Conservation (phyloP, 2,329 filamentous ascomycete genomes). For the Ascochyta clinopodiicola region DNA sequence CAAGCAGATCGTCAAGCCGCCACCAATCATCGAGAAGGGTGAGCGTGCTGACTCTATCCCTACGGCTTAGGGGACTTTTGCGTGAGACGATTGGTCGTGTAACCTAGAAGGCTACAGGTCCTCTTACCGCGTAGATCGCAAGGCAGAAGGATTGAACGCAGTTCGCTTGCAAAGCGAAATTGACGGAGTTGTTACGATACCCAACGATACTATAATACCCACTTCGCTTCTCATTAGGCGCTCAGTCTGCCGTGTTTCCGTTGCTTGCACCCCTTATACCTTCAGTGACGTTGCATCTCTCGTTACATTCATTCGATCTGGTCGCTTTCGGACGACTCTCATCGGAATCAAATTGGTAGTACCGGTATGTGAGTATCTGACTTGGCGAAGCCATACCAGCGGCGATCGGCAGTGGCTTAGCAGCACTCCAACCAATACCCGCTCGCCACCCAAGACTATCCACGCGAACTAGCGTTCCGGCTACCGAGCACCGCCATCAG, state of each 20-base stretch:
- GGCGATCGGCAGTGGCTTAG: not conserved
- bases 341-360: not conserved
- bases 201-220: constrained; percentile 7
- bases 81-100: not conserved
- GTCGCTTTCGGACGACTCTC: not conserved
- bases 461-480: not conserved
- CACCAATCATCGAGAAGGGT: constrained; percentile 47
- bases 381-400: not conserved
- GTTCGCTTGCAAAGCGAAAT: not conserved
- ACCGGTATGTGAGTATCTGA: not conserved
- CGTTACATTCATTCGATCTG: not conserved
- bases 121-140: not conserved
- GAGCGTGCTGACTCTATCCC: constrained; percentile 11
- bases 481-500: not conserved
- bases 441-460: not conserved
- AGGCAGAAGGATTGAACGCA: not conserved
- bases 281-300: not conserved
- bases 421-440: not conserved
- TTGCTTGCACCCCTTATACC: not conserved
- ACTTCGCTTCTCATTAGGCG: not conserved
- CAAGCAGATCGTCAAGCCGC: constrained; percentile 47
- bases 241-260: not conserved
- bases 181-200: not conserved
- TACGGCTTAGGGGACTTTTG: not conserved
- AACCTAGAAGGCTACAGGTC: too few relatives aligned